Base-by-base conservation (phyloP, 208 protist species). In the Naegleria fowleri region DNA sequence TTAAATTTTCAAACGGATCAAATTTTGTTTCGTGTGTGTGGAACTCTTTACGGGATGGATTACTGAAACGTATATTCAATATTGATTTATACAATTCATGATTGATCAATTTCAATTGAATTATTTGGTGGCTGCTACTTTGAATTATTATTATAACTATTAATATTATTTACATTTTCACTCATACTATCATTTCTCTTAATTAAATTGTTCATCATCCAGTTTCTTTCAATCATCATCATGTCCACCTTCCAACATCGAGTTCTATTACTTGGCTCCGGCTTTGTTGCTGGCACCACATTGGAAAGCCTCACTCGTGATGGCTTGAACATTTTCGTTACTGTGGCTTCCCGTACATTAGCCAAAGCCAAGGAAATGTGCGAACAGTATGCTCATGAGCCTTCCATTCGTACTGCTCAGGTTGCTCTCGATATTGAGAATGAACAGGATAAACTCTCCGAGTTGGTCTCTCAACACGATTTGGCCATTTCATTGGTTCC, bases 401-500 rank as follows among this genome's bases (percentile, higher is more conserved):
- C 9, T 36, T 6, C 51, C 16, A 13, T 33, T 76, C 39, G 15
- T 15, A 90, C 58, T 5, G 16, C 43, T 5, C 41, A 38, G 9
- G 43, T 76, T 39, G 13, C 55, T 22, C 75, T 33, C 0, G 86
- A 90, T 41, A n/a, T 88, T n/a, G 86, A 88, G 15, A 76, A 90
- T 29, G 93, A 91, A 86, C n/a, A 91, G 16, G 92, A 43, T 3
- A 76, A 87, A 29, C 91, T 97, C 6, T 92, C 95, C 59, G 83
- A 76, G 9, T 75, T 94, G 7, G 91, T 97, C 11, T 36, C 36
- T 29, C 91, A 93, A n/a, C 84, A 91, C 83, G 95, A 94, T 90
- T 86, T 96, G 79, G 94, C 95, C 29, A 92, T 95, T 22, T 93
- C 90, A 9, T 38, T 96, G 0, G 41, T 96, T 13, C 94, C 95